A percentile compares a stretch with the other conserved stretches of the same genome.
phyloP scores from a whole-genome alignment of 495 filamentous ascomycete species.

The Penicillium dipodomyicola region DNA sequence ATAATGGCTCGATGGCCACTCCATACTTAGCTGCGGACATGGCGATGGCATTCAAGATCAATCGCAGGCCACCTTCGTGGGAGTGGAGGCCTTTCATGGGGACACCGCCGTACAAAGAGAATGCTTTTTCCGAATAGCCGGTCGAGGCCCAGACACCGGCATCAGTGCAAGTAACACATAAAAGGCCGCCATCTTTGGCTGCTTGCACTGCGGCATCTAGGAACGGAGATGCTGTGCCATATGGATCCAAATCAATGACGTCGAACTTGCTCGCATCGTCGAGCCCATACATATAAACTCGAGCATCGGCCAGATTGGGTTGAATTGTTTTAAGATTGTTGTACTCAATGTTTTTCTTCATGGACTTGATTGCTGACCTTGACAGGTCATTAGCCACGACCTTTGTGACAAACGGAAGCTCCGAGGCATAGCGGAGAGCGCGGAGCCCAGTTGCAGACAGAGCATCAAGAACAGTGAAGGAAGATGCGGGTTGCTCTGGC shows the following conservation, averaged over 20 bases:
- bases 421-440: slow-evolving; percentile 85
- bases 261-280: slow-evolving; percentile 58
- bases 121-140: slow-evolving; percentile 90
- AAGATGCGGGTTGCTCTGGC: slow-evolving; percentile 2
- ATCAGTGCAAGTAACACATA: slow-evolving; percentile 97
- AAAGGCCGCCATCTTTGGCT: slow-evolving; percentile 78
- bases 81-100: slow-evolving; percentile 78
- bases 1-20: slow-evolving; percentile 83
- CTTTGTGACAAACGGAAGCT: slow-evolving; percentile 77
- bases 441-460: slow-evolving; percentile 92
- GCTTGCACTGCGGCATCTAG: slow-evolving; percentile 85
- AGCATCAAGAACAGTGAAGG: slow-evolving; percentile 86
- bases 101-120: slow-evolving; percentile 83
- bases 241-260: slow-evolving; percentile 95
- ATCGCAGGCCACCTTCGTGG: slow-evolving; percentile 85
- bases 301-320: slow-evolving; percentile 73
- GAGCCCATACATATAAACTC: slow-evolving; percentile 84
- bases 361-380: slow-evolving; percentile 70
- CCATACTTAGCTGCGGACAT: slow-evolving; percentile 80
- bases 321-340: slow-evolving; percentile 70
- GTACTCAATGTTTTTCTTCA: slow-evolving; percentile 77
- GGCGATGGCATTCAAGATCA: slow-evolving; percentile 79
- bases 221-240: slow-evolving; percentile 88
- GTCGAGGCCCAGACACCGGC: slow-evolving; percentile 89
- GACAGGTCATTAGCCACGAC: slow-evolving; percentile 91